These are phyloP conservation scores for Amylostereum areolatum DNA, from an alignment of 1,284 basidiomycete genomes.

Conservation along the genomic window DNA sequence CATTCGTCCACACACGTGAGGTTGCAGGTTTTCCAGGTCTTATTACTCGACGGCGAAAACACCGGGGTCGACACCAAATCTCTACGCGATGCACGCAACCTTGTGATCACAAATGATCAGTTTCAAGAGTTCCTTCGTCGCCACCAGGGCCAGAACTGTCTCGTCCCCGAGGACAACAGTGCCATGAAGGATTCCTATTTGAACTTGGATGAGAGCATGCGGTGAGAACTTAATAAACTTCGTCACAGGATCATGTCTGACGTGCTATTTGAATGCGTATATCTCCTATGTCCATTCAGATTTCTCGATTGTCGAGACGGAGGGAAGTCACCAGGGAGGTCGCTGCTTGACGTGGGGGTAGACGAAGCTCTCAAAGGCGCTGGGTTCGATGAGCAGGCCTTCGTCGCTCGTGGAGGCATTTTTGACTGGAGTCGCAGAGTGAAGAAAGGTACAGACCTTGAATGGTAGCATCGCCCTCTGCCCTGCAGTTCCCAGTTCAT, in stretches of 20 bases:
- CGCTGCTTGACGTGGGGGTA: background rate
- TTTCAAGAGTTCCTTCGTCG: conserved; percentile 29
- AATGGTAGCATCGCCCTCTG: background rate
- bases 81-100: conserved; percentile 30
- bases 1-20: too few species aligned
- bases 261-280: background rate
- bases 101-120: conserved; percentile 28
- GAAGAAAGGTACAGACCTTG: background rate
- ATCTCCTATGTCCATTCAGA: background rate
- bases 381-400: background rate
- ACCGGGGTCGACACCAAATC: conserved; percentile 18
- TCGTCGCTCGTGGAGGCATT: background rate
- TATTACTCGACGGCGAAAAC: conserved; percentile 31
- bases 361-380: background rate
- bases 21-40: conserved; percentile 25
- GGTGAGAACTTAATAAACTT: background rate
- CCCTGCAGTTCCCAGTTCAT: too few species aligned
- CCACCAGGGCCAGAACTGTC: conserved; percentile 17
- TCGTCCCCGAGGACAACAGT: conserved; percentile 3
- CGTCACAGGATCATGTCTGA: background rate
- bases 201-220: background rate
- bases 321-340: background rate
- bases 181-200: conserved; percentile 1
- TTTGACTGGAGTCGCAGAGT: conserved; percentile 1
- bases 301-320: conserved; percentile 1